A percentile compares a stretch with the other conserved stretches of the same genome.
These are phyloP conservation scores for Corrigiola litoralis DNA, from an alignment of 179 eudicot genomes.

Conservation along the genomic window DNA sequence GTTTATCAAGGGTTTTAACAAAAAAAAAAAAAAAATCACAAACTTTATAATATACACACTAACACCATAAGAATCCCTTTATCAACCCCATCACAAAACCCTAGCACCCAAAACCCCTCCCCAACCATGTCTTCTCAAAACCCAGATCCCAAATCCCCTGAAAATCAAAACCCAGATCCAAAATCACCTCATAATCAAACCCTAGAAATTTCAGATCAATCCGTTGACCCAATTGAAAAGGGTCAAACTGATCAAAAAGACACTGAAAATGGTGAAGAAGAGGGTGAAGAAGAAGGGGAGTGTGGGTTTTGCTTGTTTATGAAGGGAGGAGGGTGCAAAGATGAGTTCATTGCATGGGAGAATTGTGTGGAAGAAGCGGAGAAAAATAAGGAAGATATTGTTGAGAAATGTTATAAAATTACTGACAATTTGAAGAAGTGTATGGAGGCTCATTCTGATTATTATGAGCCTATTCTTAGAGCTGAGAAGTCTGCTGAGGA, in stretches of 20 bases:
- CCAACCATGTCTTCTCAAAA: conserved; percentile 22
- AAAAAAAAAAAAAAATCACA: neutral
- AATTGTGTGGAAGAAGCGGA: conserved; percentile 60
- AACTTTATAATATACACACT: no score
- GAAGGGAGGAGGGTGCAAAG: conserved; percentile 77
- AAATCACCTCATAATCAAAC: conserved; percentile 17
- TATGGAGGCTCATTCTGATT: conserved; percentile 71
- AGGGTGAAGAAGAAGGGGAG: conserved; percentile 48
- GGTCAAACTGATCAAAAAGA: neutral
- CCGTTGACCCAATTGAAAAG: conserved; percentile 20
- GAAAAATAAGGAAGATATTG: conserved; percentile 53
- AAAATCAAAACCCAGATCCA: conserved; percentile 24
- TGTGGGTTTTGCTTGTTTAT: conserved; percentile 78
- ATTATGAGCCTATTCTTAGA: conserved; percentile 52
- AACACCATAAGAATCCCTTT: conserved; percentile 24
- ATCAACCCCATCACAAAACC: conserved; percentile 23
- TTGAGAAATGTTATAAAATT: conserved; percentile 52
- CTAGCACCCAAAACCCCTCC: conserved; percentile 19
- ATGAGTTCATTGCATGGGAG: conserved; percentile 56
- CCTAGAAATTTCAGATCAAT: conserved; percentile 23
- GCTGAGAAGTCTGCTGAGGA: conserved; percentile 62
- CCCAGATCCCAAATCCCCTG: conserved; percentile 25
- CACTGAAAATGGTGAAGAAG: conserved; percentile 11
- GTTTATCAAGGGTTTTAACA: conserved; percentile 30
- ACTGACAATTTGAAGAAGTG: conserved; percentile 54